Percentiles rank a stretch among this genome's conserved stretches.
phyloP scores from a whole-genome alignment of 1,139 yeast genomes.

The Hyphopichia pseudoburtonii region DNA sequence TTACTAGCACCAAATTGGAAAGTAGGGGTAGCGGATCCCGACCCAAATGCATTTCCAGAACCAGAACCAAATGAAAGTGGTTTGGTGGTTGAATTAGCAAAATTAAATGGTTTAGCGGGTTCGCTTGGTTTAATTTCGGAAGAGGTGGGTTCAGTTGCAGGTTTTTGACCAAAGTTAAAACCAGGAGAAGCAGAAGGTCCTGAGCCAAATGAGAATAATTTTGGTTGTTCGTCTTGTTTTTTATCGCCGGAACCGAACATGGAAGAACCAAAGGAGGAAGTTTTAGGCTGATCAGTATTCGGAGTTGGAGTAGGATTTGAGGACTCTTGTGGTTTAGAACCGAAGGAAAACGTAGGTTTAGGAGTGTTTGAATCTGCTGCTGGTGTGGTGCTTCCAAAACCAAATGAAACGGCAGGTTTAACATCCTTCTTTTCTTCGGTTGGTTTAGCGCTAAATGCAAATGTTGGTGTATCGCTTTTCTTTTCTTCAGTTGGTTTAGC shows the following conservation, averaged over 20 bases:
- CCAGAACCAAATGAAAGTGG: constrained; percentile 5
- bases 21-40: constrained; percentile 13
- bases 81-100: constrained; percentile 10
- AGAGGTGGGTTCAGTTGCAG: no score
- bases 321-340: constrained; percentile 6
- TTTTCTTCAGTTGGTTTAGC: constrained; percentile 10
- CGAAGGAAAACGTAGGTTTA: constrained; percentile 10
- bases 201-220: constrained; percentile 24
- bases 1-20: constrained; percentile 15
- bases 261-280: no score
- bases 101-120: constrained; percentile 13
- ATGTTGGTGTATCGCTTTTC: constrained; percentile 12
- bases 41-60: constrained; percentile 8
- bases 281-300: no score
- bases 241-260: constrained; percentile 4
- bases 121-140: constrained; percentile 1
- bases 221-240: constrained; percentile 11
- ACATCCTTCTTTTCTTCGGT: constrained; percentile 1
- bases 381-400: no score
- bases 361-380: constrained; percentile 9
- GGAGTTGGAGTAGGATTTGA: no score
- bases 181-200: constrained; percentile 1
- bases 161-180: background rate
- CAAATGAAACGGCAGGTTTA: no score
- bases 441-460: background rate